Base-by-base conservation (phyloP, 1,284 basidiomycete genomes). In the Melampsora abietis-canadensis region DNA sequence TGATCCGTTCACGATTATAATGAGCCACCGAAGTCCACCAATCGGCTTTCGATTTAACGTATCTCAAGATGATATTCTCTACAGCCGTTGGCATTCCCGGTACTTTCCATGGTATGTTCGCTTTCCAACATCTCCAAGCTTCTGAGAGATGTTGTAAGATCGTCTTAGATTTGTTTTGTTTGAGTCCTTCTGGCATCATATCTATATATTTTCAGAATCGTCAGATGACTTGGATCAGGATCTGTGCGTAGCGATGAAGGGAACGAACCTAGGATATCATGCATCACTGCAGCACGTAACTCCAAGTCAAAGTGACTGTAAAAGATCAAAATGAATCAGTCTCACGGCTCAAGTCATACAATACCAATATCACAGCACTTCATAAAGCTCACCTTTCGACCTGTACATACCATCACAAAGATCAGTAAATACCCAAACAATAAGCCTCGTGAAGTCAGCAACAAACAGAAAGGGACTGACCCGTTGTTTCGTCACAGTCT, bases 41-140 rank as follows among this genome's bases (percentile, higher is more conserved):
- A 82, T 98, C 96, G 12, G 93, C 91, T 86, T 99, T 99, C 83
- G 89, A 91, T 87, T 99, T 99, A 87, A 98, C 95, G 84, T 98
- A 99, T 68, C 96, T 90, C 61, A 99, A 84, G 78, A 99, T 98
- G 82, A 99, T 96, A 83, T 98, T 98, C 84, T 98, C 96, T 78
- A 99, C 96, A 7, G 96, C 92, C 0, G 94, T 95, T 0, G 96
- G 93, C 92, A 96, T 95, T 68, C 93, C 93, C 14, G 92, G 92
- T 4, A 95, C 93, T 83, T 94, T 94, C 93, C 94, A 95, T 27
- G 93, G 94, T 79, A 94, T 96, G 82, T 98, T 98, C 12, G 96
- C 96, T 84, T 98, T 98, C 94, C 94, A 98, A 68, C 81, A 82
- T 79, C 94, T 87, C 94, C 95, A 98, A 10, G 94, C 95, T 83